Conservation (phyloP, 1,284 basidiomycete genomes). For the Marasmius fiardii region DNA sequence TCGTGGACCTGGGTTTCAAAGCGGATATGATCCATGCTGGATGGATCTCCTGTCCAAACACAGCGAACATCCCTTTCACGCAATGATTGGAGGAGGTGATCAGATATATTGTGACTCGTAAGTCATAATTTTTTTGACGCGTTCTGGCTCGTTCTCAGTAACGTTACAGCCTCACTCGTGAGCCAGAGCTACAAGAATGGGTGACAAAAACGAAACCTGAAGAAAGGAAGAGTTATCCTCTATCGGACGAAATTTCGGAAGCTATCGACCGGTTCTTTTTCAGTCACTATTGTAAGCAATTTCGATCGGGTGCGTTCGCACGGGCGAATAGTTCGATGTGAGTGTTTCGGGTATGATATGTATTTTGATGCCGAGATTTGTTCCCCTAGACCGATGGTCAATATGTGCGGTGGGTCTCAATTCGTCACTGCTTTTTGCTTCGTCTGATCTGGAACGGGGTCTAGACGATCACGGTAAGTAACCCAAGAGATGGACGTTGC, state of each 20-base stretch:
- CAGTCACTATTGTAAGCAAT: conserved; percentile 87
- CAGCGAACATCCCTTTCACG: conserved; percentile 79
- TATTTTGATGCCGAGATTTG: conserved; percentile 6
- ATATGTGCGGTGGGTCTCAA: conserved; percentile 51
- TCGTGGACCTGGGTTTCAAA: conserved; percentile 68
- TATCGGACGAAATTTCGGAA: conserved; percentile 72
- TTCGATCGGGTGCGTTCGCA: conserved; percentile 89
- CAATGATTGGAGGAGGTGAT: conserved; percentile 81
- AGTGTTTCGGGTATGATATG: conserved; percentile 25
- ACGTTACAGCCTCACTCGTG: conserved; percentile 56
- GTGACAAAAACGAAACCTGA: conserved; percentile 63
- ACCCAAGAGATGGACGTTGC: neutral
- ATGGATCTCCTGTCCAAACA: conserved; percentile 86
- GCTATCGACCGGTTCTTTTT: conserved; percentile 90
- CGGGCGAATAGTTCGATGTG: conserved; percentile 92
- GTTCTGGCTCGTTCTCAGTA: neutral
- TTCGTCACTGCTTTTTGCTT: no score
- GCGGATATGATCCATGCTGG: conserved; percentile 91
- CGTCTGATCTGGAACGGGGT: neutral
- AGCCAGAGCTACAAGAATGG: conserved; percentile 84
- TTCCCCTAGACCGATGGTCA: conserved; percentile 52
- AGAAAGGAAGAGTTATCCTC: conserved; percentile 56
- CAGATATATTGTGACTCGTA: conserved; percentile 80
- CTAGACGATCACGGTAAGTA: conserved; percentile 73
- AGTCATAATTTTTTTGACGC: conserved; percentile 16